Base-by-base conservation (phyloP, 441 rosid species). In the Raphanus hybrid region DNA sequence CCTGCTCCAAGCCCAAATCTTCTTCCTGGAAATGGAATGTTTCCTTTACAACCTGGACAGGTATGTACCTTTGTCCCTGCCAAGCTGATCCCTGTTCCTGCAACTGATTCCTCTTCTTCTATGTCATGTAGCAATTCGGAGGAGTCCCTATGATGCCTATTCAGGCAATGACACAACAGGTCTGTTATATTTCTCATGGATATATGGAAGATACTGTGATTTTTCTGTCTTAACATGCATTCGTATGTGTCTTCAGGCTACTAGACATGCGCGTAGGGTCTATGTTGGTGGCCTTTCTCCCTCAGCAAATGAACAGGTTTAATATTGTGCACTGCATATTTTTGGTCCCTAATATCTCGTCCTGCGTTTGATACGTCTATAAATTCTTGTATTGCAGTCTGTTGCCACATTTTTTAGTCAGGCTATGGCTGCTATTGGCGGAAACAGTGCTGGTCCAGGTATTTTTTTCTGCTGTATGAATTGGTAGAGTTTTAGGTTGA, bases 91-190 rank as follows among this genome's bases (percentile, higher is more conserved):
- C 69, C 5, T 65, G 34, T 76, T 23, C 39, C 70, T 67, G 52
- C 35, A 64, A 64, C 81, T 78, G 37, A 74, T 11, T 65, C 6
- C 35, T 3, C 54, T 69, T 84, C 52, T 29, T 55, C 64, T 50
- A 39, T 82, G 37, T 64, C 59, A 8, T 84, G 82, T 90, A 86
- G 93, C 90, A 81, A 73, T 93, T 89, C 77, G 91, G 90, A 60
- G 86, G 93, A 69, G 83, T 93, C 61, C 86, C 98, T 69, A 82
- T 91, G 78, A 93, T 96, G 97, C 99, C 99, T 39, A 87, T 90
- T 83, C 99, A 96, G 80, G 97, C 98, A 64, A 96, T 96, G 99
- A 93, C 99, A 67, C 99, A 96, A 78, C 99, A 93, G 98, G 98
- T 93, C 80, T 11, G 86, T 58, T 63, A 12, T 54, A 71, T 29